Evolutionary conservation across 148 eudicot genomes (phyloP).

Genomic region (Euryodendron excelsum): DNA sequence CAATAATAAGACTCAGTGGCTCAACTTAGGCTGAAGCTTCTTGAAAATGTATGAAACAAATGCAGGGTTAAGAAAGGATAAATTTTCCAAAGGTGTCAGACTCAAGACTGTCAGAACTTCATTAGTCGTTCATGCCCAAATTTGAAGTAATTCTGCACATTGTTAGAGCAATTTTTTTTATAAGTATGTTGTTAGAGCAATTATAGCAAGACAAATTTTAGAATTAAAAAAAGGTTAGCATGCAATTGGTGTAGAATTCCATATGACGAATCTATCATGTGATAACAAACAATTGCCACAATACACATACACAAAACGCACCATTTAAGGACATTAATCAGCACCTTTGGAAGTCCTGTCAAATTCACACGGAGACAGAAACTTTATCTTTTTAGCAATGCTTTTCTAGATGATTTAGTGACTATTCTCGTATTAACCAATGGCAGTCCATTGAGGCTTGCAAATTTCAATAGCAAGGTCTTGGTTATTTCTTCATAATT

Average conservation of each 20-base stretch:
- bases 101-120: too few relatives aligned
- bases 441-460: too few relatives aligned
- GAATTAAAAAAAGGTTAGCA: not conserved
- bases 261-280: not conserved
- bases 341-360: not conserved
- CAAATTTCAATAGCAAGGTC: too few relatives aligned
- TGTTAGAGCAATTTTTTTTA: not conserved
- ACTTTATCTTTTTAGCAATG: too few relatives aligned
- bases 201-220: not conserved
- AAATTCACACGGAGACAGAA: not conserved
- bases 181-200: not conserved
- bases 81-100: not conserved
- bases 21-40: not conserved
- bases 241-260: not conserved
- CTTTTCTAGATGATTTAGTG: too few relatives aligned
- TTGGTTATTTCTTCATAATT: too few relatives aligned
- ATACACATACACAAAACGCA: not conserved
- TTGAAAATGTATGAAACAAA: not conserved
- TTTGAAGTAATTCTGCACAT: not conserved
- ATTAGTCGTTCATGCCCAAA: not conserved
- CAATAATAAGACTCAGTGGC: not conserved
- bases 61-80: not conserved
- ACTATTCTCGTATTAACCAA: too few relatives aligned
- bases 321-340: not conserved
- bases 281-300: not conserved